These are phyloP conservation scores for Immersiporthe knoxdaviesiana DNA, from an alignment of 2,329 filamentous ascomycete species.

Conservation along the genomic window DNA sequence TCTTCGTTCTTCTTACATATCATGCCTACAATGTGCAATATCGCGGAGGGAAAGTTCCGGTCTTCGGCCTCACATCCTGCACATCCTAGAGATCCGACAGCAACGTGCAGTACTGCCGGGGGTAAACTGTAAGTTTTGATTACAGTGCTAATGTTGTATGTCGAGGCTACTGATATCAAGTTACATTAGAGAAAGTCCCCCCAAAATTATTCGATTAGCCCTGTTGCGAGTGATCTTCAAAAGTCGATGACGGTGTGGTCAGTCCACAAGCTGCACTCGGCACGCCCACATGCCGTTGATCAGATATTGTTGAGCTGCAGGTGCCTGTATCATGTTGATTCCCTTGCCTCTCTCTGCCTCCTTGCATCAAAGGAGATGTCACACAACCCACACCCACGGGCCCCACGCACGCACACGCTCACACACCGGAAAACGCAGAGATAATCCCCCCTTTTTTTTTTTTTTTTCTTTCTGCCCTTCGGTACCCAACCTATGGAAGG, in stretches of 20 bases:
- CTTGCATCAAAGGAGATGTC: too few species aligned
- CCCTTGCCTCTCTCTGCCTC: not conserved
- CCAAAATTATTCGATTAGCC: not conserved
- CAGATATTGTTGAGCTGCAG: not conserved
- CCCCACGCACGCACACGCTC: too few species aligned
- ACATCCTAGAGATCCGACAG: not conserved
- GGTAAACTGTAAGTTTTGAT: not conserved
- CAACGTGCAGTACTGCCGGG: not conserved
- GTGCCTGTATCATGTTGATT: not conserved
- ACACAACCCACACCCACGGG: too few species aligned
- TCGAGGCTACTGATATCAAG: too few species aligned
- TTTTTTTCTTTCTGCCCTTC: too few species aligned
- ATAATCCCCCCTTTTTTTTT: too few species aligned
- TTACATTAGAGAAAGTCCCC: too few species aligned
- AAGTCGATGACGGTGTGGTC: slow-evolving; percentile 2
- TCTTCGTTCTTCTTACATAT: too few species aligned
- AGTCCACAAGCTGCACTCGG: not conserved
- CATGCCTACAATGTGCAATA: not conserved
- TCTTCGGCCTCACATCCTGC: not conserved
- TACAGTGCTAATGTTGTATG: too few species aligned
- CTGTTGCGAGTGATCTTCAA: not conserved
- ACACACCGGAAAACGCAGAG: too few species aligned
- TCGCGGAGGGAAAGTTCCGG: slow-evolving; percentile 1
- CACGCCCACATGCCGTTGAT: not conserved
- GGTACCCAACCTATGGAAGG: too few species aligned